Percentiles rank a stretch among this genome's conserved stretches.
Evolutionary conservation across 176 grass and related monocot species (phyloP).

Genomic region (Guadua angustifolia): DNA sequence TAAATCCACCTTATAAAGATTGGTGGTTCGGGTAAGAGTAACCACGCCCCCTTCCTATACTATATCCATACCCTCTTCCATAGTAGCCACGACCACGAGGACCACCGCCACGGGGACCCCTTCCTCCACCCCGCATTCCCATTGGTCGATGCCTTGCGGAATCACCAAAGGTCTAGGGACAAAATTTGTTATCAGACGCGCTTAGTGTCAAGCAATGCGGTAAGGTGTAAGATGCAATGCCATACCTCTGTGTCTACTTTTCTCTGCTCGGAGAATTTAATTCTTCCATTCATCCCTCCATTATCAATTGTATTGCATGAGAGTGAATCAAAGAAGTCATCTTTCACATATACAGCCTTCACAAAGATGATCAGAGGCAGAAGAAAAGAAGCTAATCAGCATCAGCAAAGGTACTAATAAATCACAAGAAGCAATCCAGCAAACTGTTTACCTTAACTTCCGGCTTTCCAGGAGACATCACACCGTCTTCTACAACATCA

Average conservation of each 20-base stretch:
- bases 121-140: slow-evolving; percentile 66
- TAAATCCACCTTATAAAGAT: slow-evolving; percentile 12
- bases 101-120: slow-evolving; percentile 59
- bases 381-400: slow-evolving; percentile 34
- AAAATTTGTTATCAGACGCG: slow-evolving; percentile 29
- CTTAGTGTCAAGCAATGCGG: neutral
- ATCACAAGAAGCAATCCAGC: neutral
- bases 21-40: slow-evolving; percentile 49
- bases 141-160: slow-evolving; percentile 70
- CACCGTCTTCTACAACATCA: slow-evolving; percentile 61
- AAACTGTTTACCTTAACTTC: slow-evolving; percentile 53
- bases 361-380: slow-evolving; percentile 19
- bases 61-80: slow-evolving; percentile 70
- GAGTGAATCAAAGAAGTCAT: slow-evolving; percentile 96
- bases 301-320: slow-evolving; percentile 79
- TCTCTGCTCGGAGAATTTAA: slow-evolving; percentile 82
- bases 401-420: slow-evolving; percentile 27
- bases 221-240: neutral
- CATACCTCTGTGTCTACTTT: slow-evolving; percentile 92
- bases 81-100: slow-evolving; percentile 55
- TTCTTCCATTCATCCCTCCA: slow-evolving; percentile 65
- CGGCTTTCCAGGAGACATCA: slow-evolving; percentile 51
- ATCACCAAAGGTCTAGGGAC: slow-evolving; percentile 80
- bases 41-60: slow-evolving; percentile 47
- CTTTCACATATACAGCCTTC: slow-evolving; percentile 88